Evolutionary conservation across 352 stramenopile genomes (phyloP).

Genomic region (Phytophthora megakarya): DNA sequence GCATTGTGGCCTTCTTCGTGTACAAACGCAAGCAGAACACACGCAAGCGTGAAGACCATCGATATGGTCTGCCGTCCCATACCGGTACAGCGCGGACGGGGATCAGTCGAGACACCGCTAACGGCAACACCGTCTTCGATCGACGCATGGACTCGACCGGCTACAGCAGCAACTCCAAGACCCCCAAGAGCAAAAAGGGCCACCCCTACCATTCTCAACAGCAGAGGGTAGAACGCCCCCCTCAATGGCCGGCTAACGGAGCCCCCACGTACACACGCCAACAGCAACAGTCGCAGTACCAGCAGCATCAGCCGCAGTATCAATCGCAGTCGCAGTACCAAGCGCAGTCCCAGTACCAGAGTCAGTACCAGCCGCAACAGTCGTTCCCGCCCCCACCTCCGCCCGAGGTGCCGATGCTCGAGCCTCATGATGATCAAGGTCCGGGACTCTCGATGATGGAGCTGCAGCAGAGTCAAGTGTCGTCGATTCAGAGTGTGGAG

Average conservation of each 20-base stretch:
- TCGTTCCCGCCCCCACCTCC: slow-evolving; percentile 33
- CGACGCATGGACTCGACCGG: slow-evolving; percentile 29
- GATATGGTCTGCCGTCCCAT: slow-evolving; percentile 24
- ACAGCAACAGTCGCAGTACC: slow-evolving; percentile 26
- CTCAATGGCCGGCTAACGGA: slow-evolving; percentile 35
- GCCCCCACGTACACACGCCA: slow-evolving; percentile 37
- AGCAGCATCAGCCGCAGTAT: slow-evolving; percentile 25
- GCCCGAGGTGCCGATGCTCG: slow-evolving; percentile 34
- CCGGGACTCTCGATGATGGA: slow-evolving; percentile 38
- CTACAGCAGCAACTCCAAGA: slow-evolving; percentile 23
- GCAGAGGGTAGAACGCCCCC: slow-evolving; percentile 25
- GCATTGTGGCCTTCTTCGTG: slow-evolving; percentile 54
- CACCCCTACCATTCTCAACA: slow-evolving; percentile 3
- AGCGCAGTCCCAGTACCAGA: slow-evolving; percentile 26
- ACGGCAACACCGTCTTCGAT: slow-evolving; percentile 25
- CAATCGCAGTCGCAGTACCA: slow-evolving; percentile 16
- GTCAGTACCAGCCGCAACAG: slow-evolving; percentile 19
- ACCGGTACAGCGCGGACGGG: slow-evolving; percentile 20
- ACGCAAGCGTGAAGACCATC: slow-evolving; percentile 20
- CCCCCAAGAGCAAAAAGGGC: slow-evolving; percentile 24
- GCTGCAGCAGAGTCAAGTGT: slow-evolving; percentile 34
- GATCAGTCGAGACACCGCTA: slow-evolving; percentile 18
- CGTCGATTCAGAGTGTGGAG: slow-evolving; percentile 21
- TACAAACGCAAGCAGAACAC: slow-evolving; percentile 54
- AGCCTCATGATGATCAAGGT: slow-evolving; percentile 27